These are phyloP conservation scores for Phytophthora tentaculata DNA, from an alignment of 352 stramenopile species.

Conservation along the genomic window DNA sequence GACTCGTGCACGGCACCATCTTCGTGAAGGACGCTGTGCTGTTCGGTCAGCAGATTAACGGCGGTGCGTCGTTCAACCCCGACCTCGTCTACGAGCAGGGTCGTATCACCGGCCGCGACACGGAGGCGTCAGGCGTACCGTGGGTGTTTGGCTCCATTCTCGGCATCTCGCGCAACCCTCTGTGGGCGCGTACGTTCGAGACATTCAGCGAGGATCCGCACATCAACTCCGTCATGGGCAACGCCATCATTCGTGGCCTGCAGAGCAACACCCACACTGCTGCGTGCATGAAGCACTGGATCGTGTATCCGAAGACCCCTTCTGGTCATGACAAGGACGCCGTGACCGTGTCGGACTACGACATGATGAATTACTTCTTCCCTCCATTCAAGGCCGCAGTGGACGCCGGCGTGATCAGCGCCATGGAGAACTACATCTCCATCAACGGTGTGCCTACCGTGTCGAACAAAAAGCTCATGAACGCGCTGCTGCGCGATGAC, in stretches of 20 bases:
- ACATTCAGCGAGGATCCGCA: constrained; percentile 92
- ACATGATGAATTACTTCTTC: constrained; percentile 79
- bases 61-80: constrained; percentile 85
- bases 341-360: constrained; percentile 63
- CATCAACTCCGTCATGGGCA: constrained; percentile 68
- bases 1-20: constrained; percentile 90
- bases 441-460: constrained; percentile 89
- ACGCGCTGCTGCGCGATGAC: constrained; percentile 73
- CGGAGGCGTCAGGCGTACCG: constrained; percentile 72
- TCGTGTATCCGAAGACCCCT: constrained; percentile 73
- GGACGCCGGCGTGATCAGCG: constrained; percentile 68
- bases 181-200: constrained; percentile 89
- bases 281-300: constrained; percentile 88
- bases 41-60: constrained; percentile 47
- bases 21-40: constrained; percentile 78
- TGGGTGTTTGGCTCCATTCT: constrained; percentile 90
- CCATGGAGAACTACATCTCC: constrained; percentile 94
- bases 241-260: constrained; percentile 56
- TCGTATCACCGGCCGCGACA: constrained; percentile 74
- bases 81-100: constrained; percentile 64
- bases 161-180: constrained; percentile 75
- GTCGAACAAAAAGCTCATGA: constrained; percentile 69
- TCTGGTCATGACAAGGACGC: constrained; percentile 79
- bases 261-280: constrained; percentile 63
- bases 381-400: constrained; percentile 72